Conservation (phyloP, 2,329 filamentous ascomycete species). For the Lasiodiplodia gonubiensis region DNA sequence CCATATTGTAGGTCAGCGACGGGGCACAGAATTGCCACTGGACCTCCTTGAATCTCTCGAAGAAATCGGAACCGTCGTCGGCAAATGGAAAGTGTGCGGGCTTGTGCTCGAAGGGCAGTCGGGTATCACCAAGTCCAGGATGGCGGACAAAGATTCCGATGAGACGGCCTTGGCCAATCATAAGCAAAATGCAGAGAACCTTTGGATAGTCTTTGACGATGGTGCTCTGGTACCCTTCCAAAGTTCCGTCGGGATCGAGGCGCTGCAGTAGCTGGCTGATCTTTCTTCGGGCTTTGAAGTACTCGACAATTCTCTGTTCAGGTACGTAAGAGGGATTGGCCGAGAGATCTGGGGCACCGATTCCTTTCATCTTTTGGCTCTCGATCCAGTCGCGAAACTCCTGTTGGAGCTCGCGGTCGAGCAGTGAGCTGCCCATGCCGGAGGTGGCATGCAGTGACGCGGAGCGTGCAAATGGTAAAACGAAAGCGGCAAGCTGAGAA, state of each 20-base stretch:
- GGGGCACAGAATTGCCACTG: conserved; percentile 33
- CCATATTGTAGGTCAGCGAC: not conserved
- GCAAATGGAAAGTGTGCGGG: not conserved
- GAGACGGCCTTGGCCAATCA: conserved; percentile 27
- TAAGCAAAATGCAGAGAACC: conserved; percentile 33
- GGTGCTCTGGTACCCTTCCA: not conserved
- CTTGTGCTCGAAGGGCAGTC: conserved; percentile 31
- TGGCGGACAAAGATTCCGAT: conserved; percentile 30
- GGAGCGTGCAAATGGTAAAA: not conserved
- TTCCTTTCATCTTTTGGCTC: not conserved
- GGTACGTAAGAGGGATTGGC: not conserved
- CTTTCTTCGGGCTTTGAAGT: not conserved
- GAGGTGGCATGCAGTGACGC: not conserved
- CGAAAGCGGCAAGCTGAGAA: too few species aligned
- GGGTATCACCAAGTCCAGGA: conserved; percentile 26
- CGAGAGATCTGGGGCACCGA: not conserved
- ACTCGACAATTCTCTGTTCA: not conserved
- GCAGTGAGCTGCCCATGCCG: not conserved
- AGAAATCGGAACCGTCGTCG: conserved; percentile 14
- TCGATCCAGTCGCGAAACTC: not conserved
- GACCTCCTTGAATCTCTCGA: conserved; percentile 27
- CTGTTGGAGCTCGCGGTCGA: not conserved
- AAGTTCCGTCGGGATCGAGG: not conserved
- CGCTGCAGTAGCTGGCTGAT: not conserved
- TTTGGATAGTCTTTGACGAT: conserved; percentile 27